phyloP scores from a whole-genome alignment of 352 stramenopile genomes.

The Aphanomyces cochlioides region DNA sequence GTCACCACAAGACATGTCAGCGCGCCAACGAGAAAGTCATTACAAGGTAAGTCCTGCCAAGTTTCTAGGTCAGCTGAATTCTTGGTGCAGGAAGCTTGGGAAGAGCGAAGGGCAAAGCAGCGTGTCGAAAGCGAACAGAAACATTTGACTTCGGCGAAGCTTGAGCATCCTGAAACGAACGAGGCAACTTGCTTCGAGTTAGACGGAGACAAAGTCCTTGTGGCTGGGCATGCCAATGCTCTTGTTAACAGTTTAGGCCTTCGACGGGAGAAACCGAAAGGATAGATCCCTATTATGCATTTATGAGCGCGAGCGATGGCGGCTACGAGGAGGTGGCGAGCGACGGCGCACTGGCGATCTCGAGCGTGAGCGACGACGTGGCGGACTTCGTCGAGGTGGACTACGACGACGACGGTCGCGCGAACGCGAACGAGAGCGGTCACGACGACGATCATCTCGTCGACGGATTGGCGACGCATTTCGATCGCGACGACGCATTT shows the following conservation, averaged over 20 bases:
- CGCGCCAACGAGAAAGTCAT: neutral
- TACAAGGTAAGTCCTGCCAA: conserved; percentile 6
- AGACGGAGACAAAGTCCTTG: neutral
- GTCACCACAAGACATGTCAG: conserved; percentile 7
- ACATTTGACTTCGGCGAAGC: neutral
- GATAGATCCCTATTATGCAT: neutral
- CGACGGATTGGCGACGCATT: conserved; percentile 45
- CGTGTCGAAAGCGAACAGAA: neutral
- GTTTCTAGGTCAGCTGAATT: neutral
- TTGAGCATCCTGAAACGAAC: conserved; percentile 1
- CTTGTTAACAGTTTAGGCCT: conserved; percentile 19
- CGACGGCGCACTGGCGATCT: conserved; percentile 34
- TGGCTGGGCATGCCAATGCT: neutral
- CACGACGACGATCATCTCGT: conserved; percentile 41
- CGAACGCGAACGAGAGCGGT: conserved; percentile 39
- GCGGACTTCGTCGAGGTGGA: conserved; percentile 45
- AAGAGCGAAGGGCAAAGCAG: conserved; percentile 8
- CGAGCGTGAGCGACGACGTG: conserved; percentile 41
- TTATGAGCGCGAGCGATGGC: conserved; percentile 39
- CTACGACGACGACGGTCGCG: conserved; percentile 33
- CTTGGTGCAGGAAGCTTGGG: neutral
- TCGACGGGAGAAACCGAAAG: conserved; percentile 12
- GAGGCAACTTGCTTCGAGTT: neutral
- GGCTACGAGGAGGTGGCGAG: conserved; percentile 32
- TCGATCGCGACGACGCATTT: conserved; percentile 90